Evolutionary conservation across 768 basidiomycete genomes (phyloP), one percentile per base, ranked within the genome.

Genomic region (Lentinula sp.): DNA sequence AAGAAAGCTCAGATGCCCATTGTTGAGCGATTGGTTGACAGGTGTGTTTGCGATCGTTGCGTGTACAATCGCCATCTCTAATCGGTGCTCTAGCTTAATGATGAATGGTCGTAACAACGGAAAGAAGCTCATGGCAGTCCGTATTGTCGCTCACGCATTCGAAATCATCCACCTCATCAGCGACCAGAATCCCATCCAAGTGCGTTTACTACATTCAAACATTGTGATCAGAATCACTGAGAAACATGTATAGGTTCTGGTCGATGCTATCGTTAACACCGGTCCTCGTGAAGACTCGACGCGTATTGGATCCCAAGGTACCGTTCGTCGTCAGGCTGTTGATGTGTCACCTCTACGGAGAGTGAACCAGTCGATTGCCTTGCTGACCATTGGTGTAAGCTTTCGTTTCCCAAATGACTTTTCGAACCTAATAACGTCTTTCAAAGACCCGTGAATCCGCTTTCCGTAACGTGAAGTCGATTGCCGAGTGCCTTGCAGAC

Each of bases 21-120:
- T 74, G 97, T 98, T 69, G 97, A 99, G 80, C 93, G 97, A 74
- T 83, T 99, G 72, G 97, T 98, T 67, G 95, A 98, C 84, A 89
- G 88, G 95, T 93, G 71, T 68, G 86, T 73, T 48, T 31, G 28
- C n/a, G 11, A 13, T 48, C 10, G 43, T 21, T 59, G 13, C 51
- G 49, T 46, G 7, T 43, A 23, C 48, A 4, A 13, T 32, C 10
- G 15, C 54, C 10, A 60, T 50, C 31, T 46, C 35, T 21, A 49
- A 34, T 32, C 28, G 10, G 35, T 61, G 15, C 59, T 63, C 4
- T 67, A 96, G 94, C 76, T 79, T 99, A 74, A 99, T 99, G 97
- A 99, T 99, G 97, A 97, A 98, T 81, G 97, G 97, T 64, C 95
- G 97, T 78, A 99, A 98, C 88, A 98, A 95, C 80, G 97, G 97